phyloP scores from a whole-genome alignment of 306 rosid genomes.

The Datisca glomerata region DNA sequence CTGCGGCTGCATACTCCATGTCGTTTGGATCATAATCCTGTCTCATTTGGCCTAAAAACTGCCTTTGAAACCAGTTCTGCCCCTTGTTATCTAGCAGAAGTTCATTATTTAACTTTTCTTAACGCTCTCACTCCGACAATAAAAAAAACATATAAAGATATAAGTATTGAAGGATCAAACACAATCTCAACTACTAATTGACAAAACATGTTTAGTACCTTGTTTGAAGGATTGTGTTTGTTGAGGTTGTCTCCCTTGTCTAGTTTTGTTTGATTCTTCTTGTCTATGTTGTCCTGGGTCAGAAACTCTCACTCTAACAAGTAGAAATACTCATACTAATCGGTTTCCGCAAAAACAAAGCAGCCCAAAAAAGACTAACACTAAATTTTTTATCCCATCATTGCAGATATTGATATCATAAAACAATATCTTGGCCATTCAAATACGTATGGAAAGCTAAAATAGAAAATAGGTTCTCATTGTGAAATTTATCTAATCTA shows the following conservation, averaged over 20 bases:
- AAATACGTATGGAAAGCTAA: no score
- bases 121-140: background rate
- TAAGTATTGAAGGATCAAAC: background rate
- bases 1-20: constrained; percentile 35
- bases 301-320: constrained; percentile 29
- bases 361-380: background rate
- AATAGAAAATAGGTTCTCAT: no score
- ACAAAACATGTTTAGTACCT: constrained; percentile 10
- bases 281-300: constrained; percentile 17
- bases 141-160: background rate
- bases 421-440: no score
- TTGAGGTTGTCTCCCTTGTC: constrained; percentile 7
- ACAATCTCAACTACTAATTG: background rate
- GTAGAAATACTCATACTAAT: background rate
- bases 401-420: no score
- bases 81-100: constrained; percentile 11
- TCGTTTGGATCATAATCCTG: constrained; percentile 25
- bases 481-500: no score
- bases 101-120: background rate
- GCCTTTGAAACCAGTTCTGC: constrained; percentile 13
- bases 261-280: constrained; percentile 11
- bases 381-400: no score
- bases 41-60: constrained; percentile 9
- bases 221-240: constrained; percentile 10
- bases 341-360: background rate